Base-by-base conservation (phyloP, 1,284 basidiomycete genomes). In the Coniferiporia sulphurascens region DNA sequence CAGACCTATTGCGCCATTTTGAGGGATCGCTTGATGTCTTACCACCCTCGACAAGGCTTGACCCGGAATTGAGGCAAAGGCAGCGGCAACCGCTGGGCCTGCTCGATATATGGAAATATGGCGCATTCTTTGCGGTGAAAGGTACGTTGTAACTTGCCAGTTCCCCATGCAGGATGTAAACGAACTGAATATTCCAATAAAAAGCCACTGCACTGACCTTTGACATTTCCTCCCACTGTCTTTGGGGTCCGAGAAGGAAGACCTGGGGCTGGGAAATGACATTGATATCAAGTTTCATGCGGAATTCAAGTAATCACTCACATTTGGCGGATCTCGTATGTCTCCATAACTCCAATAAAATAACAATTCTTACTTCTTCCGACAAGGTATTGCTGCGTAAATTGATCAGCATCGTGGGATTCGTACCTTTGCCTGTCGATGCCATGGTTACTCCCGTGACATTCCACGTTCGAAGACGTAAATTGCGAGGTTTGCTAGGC, bases 391-490 rank as follows among this genome's bases (percentile, higher is more conserved):
- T 85, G 50, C 82, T 95, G 49, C 86, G 96, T 21, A 81, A 85
- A 72, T 76, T 93, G 60, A 91, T 97, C 79, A 83, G 88, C 62
- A 75, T 98, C 43, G 85, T 86, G 35, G 87, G 90, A 17, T 81
- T 95, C 56, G 84, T 93, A 4, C 96, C 96, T 1, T 79, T 95
- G 0, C 94, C 97, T 1, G 90, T 92, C 8, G 95, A 98, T 71
- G 95, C 95, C 3, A 80, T 98, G 51, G 91, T 98, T 51, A 98
- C 96, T 1, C 95, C 96, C 4, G 91, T 99, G 53, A 94, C 93
- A 0, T 99, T 98, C 71, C 81, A 79, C 46, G 94, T 98, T 51
- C 86, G 82, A 62, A 82, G 76, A 65, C 85, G 91, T 9, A 73
- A 80, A 3, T 76, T 97, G 43, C 82, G 85, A 32, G 93, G 93